Percentiles rank a stretch among this genome's conserved stretches.
These are phyloP conservation scores for Euphrasia confusa DNA, from an alignment of 257 asterid genomes.

Conservation along the genomic window DNA sequence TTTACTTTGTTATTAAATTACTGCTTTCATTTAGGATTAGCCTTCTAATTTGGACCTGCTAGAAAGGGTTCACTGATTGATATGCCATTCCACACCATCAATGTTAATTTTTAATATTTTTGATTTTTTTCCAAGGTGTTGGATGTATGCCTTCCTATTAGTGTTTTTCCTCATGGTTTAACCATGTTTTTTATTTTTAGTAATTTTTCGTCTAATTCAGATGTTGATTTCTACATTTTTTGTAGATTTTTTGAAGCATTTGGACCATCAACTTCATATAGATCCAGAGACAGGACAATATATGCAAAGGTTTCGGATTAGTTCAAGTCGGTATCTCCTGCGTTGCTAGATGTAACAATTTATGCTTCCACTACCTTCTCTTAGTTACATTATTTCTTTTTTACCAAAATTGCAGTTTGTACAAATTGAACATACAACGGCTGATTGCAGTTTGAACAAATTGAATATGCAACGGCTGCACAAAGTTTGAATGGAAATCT, in stretches of 20 bases:
- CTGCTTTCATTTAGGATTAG: conserved; percentile 43
- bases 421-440: conserved; percentile 88
- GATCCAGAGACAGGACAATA: conserved; percentile 98
- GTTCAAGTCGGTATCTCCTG: conserved; percentile 70
- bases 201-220: background rate
- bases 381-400: background rate
- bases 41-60: conserved; percentile 39
- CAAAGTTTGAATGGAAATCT: conserved; percentile 85
- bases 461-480: conserved; percentile 93
- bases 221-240: conserved; percentile 5
- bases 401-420: conserved; percentile 48
- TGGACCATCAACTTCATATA: conserved; percentile 91
- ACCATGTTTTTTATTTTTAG: conserved; percentile 16
- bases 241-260: conserved; percentile 95
- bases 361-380: background rate
- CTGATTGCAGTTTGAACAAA: conserved; percentile 75
- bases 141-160: no score
- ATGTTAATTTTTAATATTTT: no score
- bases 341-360: background rate
- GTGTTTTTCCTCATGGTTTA: no score
- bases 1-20: conserved; percentile 25
- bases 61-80: no score
- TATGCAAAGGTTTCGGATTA: conserved; percentile 99
- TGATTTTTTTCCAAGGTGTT: no score
- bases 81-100: no score